Percentiles rank a stretch among this genome's conserved stretches.
These are phyloP conservation scores for Tetrapisispora arboricola DNA, from an alignment of 805 yeast genomes.

Conservation along the genomic window DNA sequence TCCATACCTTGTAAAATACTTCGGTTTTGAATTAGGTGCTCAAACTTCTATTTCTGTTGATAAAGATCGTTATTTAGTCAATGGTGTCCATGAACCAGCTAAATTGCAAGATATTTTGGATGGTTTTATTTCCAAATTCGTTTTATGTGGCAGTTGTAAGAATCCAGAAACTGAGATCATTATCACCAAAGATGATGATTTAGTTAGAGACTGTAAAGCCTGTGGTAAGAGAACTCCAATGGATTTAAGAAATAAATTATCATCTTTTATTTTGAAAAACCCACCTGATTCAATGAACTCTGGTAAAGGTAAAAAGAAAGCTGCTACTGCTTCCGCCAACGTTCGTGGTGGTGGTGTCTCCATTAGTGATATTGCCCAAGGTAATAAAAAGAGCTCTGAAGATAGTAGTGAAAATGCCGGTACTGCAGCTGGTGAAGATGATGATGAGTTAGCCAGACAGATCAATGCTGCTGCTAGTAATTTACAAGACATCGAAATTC, in stretches of 20 bases:
- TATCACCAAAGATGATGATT: constrained; percentile 52
- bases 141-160: constrained; percentile 87
- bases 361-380: constrained; percentile 66
- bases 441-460: constrained; percentile 65
- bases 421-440: constrained; percentile 40
- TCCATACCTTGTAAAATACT: constrained; percentile 81
- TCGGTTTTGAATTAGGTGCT: constrained; percentile 96
- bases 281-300: constrained; percentile 59
- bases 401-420: constrained; percentile 17
- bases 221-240: constrained; percentile 85
- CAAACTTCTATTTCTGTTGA: constrained; percentile 76
- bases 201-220: constrained; percentile 93
- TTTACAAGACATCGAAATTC: constrained; percentile 51
- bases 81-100: constrained; percentile 85
- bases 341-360: constrained; percentile 82
- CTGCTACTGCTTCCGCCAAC: constrained; percentile 84
- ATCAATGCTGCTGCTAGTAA: constrained; percentile 78
- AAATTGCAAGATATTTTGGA: constrained; percentile 91
- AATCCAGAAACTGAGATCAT: constrained; percentile 95
- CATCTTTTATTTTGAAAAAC: constrained; percentile 81
- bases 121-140: constrained; percentile 87
- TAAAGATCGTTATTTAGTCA: constrained; percentile 80
- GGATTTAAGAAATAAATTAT: constrained; percentile 77
- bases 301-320: constrained; percentile 53
- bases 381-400: constrained; percentile 28